Evolutionary conservation across 305 asterid genomes (phyloP).

Genomic region (Ruellia speciosa): DNA sequence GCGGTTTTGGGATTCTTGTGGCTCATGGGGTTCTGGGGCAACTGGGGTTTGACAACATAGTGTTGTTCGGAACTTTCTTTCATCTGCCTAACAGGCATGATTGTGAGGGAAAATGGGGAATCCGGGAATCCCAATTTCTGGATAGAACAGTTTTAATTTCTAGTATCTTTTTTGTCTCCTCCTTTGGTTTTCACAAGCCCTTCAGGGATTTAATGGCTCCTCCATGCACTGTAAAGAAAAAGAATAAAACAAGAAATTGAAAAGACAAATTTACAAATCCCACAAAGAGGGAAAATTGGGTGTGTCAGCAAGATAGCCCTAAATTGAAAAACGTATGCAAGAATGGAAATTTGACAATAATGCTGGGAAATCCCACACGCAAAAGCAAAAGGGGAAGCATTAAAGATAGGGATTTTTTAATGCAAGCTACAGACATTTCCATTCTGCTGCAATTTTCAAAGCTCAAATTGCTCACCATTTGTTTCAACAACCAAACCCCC

Average conservation of each 20-base stretch:
- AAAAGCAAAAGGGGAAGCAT: conserved; percentile 29
- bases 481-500: conserved; percentile 36
- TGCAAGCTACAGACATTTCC: conserved; percentile 34
- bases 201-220: conserved; percentile 39
- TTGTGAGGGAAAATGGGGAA: conserved; percentile 10
- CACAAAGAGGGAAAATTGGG: conserved; percentile 31
- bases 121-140: background rate
- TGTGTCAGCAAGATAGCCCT: conserved; percentile 46
- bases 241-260: too few relatives aligned
- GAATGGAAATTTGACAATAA: conserved; percentile 32
- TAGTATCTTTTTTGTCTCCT: background rate
- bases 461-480: conserved; percentile 21
- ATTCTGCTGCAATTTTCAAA: conserved; percentile 27
- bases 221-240: conserved; percentile 38
- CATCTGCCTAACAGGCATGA: conserved; percentile 87
- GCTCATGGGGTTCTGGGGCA: conserved; percentile 34
- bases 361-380: conserved; percentile 49
- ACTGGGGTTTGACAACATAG: conserved; percentile 56
- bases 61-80: conserved; percentile 66
- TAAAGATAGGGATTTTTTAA: conserved; percentile 31
- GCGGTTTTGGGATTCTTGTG: conserved; percentile 32
- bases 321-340: conserved; percentile 27
- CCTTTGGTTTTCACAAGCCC: conserved; percentile 26
- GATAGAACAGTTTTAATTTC: conserved; percentile 24
- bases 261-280: too few relatives aligned